Percentiles rank a stretch among this genome's conserved stretches.
These are phyloP conservation scores for Chlamydomonas incerta DNA, from an alignment of 139 green algal species.

Conservation along the genomic window DNA sequence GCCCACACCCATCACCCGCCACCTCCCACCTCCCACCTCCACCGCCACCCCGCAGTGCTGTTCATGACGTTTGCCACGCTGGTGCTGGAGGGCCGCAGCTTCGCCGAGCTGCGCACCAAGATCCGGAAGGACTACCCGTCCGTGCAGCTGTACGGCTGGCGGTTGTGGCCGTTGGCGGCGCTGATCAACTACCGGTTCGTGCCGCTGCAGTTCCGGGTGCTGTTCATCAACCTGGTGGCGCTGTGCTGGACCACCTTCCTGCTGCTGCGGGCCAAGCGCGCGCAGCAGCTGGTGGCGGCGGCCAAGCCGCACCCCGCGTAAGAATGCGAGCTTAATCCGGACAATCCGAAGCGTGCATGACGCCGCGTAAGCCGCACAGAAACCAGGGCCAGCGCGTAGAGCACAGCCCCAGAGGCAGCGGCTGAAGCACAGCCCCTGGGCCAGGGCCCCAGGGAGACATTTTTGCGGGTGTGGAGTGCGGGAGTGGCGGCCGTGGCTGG, in stretches of 20 bases:
- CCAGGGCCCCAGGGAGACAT: no score
- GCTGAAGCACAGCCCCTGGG: no score
- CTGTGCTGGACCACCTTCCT: constrained; percentile 67
- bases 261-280: constrained; percentile 36
- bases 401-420: no score
- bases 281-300: neutral
- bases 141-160: constrained; percentile 72
- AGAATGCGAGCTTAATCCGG: neutral
- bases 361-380: no score
- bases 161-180: constrained; percentile 73
- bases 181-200: constrained; percentile 85
- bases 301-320: constrained; percentile 6
- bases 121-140: constrained; percentile 60
- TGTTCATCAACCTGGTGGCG: constrained; percentile 78
- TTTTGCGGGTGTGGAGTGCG: no score
- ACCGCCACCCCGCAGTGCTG: constrained; percentile 19
- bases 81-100: constrained; percentile 42
- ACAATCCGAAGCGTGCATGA: no score
- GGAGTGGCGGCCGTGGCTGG: no score
- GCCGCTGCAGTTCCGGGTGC: constrained; percentile 77
- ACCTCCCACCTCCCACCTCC: no score
- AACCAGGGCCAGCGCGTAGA: no score
- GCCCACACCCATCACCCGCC: no score
- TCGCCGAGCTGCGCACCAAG: constrained; percentile 24
- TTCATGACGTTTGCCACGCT: constrained; percentile 58